These are phyloP conservation scores for Metarhizium rileyi DNA, from an alignment of 2,329 filamentous ascomycete species.

Conservation along the genomic window DNA sequence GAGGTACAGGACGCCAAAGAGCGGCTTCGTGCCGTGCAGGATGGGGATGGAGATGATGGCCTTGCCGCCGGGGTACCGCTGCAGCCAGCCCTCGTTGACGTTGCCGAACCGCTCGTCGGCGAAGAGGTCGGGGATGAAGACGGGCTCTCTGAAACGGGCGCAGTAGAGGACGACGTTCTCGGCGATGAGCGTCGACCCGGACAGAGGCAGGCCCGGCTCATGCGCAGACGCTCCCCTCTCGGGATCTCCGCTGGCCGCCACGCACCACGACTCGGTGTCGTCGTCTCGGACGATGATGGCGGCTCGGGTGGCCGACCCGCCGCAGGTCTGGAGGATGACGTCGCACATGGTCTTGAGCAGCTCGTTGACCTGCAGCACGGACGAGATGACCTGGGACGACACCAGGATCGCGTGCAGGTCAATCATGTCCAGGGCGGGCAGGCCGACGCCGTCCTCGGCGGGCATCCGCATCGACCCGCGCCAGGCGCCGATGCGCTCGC, in stretches of 20 bases:
- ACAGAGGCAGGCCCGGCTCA: slow-evolving; percentile 53
- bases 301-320: slow-evolving; percentile 58
- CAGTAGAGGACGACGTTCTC: slow-evolving; percentile 70
- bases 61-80: slow-evolving; percentile 58
- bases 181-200: slow-evolving; percentile 58
- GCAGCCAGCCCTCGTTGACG: slow-evolving; percentile 58
- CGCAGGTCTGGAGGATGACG: slow-evolving; percentile 70
- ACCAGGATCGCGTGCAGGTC: slow-evolving; percentile 70
- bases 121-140: slow-evolving; percentile 65
- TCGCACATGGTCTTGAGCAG: slow-evolving; percentile 73
- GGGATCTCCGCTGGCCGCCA: slow-evolving; percentile 64
- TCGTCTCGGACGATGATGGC: slow-evolving; percentile 67
- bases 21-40: slow-evolving; percentile 57
- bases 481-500: slow-evolving; percentile 54
- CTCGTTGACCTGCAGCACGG: slow-evolving; percentile 64
- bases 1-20: slow-evolving; percentile 67
- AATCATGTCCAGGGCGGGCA: slow-evolving; percentile 74
- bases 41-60: slow-evolving; percentile 76
- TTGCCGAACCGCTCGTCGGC: slow-evolving; percentile 72
- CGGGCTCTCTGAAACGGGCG: slow-evolving; percentile 63
- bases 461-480: slow-evolving; percentile 47
- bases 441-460: slow-evolving; percentile 47
- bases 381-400: slow-evolving; percentile 71
- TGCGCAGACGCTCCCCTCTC: slow-evolving; percentile 60
- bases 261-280: slow-evolving; percentile 53